Base-by-base conservation (phyloP, 2,329 filamentous ascomycete species). In the Lithohypha guttulata region DNA sequence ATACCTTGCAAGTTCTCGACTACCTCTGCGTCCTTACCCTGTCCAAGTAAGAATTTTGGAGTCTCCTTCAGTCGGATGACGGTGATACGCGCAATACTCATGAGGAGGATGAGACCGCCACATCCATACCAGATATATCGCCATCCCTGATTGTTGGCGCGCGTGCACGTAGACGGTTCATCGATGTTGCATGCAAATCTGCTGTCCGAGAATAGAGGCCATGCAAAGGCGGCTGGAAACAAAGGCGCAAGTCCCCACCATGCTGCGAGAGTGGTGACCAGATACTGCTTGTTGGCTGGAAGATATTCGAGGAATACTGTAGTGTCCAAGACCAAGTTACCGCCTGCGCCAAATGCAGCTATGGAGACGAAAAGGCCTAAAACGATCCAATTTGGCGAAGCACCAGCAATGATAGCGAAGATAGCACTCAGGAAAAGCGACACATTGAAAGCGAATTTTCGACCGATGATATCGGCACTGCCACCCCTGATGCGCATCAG, bases 71-170 rank as follows among this genome's bases (percentile, higher is more conserved):
- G 58, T 1, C 64, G 63, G 39, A 75, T 68, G 30, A 74, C 54
- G 2, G 66, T 70, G 18, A 75, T 58, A 18, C 72, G 71, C 3
- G 17, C 13, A 32, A 32, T 51, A 52, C 84, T 85, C 74, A 84
- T 82, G 45, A 81, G 42, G 42, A 85, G 60, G 0, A 81, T 79
- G 3, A 84, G 56, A 0, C 77, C 78, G 6, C 81, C 82, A 63
- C 84, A 75, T 1, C 71, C 60, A 38, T 83, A 68, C 54, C 82
- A 62, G 43, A 83, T 82, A 53, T 83, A 86, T 20, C 81, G 66
- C 82, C 82, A 86, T 6, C 81, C 82, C 46, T 42, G 63, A 51
- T 76, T 75, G 47, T 69, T 71, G 13, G 55, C 53, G 42, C 64
- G 61, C 1, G 65, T 68, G 50, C 70, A 75, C 1, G 59, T 58